Evolutionary conservation across 768 basidiomycete species (phyloP).

Genomic region (Ramaria rubella): DNA sequence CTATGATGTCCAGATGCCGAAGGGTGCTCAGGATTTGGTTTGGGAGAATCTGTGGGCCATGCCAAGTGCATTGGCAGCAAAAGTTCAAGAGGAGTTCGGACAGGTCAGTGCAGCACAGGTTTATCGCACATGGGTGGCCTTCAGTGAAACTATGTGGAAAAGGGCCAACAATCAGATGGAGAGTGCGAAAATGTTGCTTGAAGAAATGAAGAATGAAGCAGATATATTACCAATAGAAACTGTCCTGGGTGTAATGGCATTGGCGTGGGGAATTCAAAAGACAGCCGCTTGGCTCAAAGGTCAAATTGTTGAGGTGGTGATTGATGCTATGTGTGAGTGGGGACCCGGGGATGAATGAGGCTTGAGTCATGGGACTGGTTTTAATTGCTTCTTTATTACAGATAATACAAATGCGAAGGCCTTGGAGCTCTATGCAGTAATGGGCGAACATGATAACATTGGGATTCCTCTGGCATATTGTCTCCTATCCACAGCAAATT

Average conservation of each 20-base stretch:
- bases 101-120: slow-evolving; percentile 20
- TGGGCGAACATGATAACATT: slow-evolving; percentile 19
- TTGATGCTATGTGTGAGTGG: slow-evolving; percentile 19
- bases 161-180: slow-evolving; percentile 19
- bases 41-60: neutral
- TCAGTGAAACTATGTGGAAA: slow-evolving; percentile 24
- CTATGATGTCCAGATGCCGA: neutral
- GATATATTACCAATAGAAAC: slow-evolving; percentile 16
- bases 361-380: neutral
- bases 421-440: slow-evolving; percentile 21
- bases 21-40: neutral
- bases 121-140: slow-evolving; percentile 21
- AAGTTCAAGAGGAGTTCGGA: slow-evolving; percentile 28
- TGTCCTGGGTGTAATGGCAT: neutral
- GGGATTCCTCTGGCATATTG: slow-evolving; percentile 22
- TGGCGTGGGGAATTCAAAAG: slow-evolving; percentile 9
- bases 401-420: slow-evolving; percentile 17
- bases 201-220: slow-evolving; percentile 17
- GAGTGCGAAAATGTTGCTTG: slow-evolving; percentile 21
- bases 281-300: neutral
- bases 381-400: neutral
- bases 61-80: slow-evolving; percentile 25
- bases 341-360: too few relatives aligned
- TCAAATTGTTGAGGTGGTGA: slow-evolving; percentile 13
- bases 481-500: slow-evolving; percentile 18